Percentiles rank a stretch among this genome's conserved stretches.
Conservation (phyloP, 495 filamentous ascomycete genomes). For the Lentithecium fluviatile region DNA sequence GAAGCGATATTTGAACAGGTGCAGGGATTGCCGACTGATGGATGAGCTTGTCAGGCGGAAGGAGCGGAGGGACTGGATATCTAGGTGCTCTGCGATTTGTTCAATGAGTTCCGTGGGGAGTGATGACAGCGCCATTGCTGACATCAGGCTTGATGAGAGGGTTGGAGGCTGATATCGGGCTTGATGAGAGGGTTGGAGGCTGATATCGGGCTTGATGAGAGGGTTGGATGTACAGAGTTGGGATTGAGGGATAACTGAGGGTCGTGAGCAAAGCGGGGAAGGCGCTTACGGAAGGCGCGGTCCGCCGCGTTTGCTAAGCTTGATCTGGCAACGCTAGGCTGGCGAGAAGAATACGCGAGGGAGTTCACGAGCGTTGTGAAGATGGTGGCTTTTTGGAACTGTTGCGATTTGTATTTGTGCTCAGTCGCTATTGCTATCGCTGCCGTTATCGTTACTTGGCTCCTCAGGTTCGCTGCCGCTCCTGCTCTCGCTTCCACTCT, state of each 20-base stretch:
- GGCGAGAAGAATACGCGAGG: no score
- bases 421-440: slow-evolving; percentile 1
- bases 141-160: not conserved
- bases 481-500: slow-evolving; percentile 1
- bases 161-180: not conserved
- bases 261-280: not conserved
- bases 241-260: no score
- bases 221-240: no score
- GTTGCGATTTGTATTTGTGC: not conserved
- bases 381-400: no score
- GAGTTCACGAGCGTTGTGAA: no score
- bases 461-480: not conserved
- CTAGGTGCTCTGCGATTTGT: slow-evolving; percentile 11
- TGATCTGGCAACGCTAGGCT: no score
- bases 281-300: not conserved
- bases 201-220: no score
- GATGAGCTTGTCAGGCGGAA: slow-evolving; percentile 13
- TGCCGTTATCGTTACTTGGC: not conserved
- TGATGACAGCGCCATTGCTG: not conserved
- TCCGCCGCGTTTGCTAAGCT: no score
- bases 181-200: not conserved
- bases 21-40: slow-evolving; percentile 11
- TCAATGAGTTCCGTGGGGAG: slow-evolving; percentile 23
- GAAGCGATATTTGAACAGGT: slow-evolving; percentile 18
- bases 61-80: slow-evolving; percentile 7